Base-by-base conservation (phyloP, 495 filamentous ascomycete genomes). In the Neurospora africana region DNA sequence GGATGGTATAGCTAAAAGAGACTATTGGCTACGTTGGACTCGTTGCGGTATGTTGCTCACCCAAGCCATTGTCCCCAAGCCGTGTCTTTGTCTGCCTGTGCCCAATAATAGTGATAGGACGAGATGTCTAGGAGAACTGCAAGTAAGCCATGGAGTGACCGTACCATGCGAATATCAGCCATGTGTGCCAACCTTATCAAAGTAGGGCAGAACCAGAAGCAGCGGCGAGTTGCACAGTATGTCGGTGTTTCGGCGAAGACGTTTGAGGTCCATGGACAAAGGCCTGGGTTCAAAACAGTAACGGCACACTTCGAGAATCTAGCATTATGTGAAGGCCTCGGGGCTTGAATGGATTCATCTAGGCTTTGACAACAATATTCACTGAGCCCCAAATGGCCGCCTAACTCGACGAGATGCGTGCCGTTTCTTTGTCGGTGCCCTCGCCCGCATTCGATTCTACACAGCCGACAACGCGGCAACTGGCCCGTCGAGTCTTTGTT, bases 1-100 rank as follows among this genome's bases (percentile, higher is more conserved):
- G 90, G 91, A n/a, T 98, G 93, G 94, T 93, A 96, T 80, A 87
- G 86, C 72, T 94, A 75, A 73, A 13, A 27, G 8, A 21, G 53
- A 27, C 15, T 17, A 33, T 65, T 15, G 27, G 27, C 27, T 61
- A 30, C 13, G 27, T 33, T 7, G 53, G 53, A 35, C 15, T 8
- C 3, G 6, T 33, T 65, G 53, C 53, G 27, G 53, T 65, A 65
- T 33, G 27, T 65, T 35, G 53, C 15, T 35, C 27, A 7, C 53
- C 53, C 53, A 65, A 6, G 27, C 53, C 53, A 65, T 65, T 33
- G 27, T 33, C 53, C 53, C 27, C 19, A 33, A 65, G 53, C 53
- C 27, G 53, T 30, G 53, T 65, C 27, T 65, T 65, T 65, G 53
- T 65, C 27, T 65, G 35, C 15, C 53, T 65, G 27, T 65, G 35